phyloP scores from a whole-genome alignment of 2,329 filamentous ascomycete genomes.

The Ophiocordyceps camponoti-floridani region DNA sequence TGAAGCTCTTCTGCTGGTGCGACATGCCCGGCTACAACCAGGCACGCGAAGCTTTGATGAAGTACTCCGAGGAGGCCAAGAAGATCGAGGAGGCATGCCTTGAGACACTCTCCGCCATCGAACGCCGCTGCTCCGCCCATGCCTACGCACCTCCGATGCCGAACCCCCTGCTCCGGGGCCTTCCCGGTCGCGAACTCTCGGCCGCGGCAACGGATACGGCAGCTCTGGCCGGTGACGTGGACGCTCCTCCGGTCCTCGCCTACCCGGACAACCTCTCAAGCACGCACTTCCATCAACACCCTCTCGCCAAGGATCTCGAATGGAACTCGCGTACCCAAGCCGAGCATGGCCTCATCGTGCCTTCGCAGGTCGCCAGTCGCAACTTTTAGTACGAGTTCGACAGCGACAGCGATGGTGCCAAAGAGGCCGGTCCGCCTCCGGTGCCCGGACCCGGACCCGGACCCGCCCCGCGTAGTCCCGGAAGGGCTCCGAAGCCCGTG shows the following conservation, averaged over 20 bases:
- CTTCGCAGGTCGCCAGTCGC: conserved; percentile 14
- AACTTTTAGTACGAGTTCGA: conserved; percentile 19
- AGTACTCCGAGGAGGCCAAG: conserved; percentile 15
- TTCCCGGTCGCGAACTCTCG: conserved; percentile 20
- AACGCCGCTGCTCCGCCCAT: neutral
- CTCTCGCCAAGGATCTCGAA: conserved; percentile 13
- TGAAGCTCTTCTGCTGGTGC: conserved; percentile 15
- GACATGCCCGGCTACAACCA: conserved; percentile 12
- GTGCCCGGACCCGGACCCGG: neutral
- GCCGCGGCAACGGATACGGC: conserved; percentile 18
- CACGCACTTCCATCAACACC: conserved; percentile 17
- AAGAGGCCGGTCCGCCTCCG: conserved; percentile 5
- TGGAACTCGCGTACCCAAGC: conserved; percentile 11
- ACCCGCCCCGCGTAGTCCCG: conserved; percentile 1
- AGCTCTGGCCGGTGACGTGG: conserved; percentile 13
- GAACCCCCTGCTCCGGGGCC: conserved; percentile 25
- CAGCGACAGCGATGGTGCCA: conserved; percentile 9
- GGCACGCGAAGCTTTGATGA: conserved; percentile 10
- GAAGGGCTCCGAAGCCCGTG: neutral
- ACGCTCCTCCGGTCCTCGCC: conserved; percentile 11
- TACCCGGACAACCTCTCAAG: conserved; percentile 17
- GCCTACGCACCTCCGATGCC: conserved; percentile 3
- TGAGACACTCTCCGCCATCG: conserved; percentile 6
- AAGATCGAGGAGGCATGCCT: conserved; percentile 15
- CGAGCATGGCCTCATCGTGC: conserved; percentile 15